These are phyloP conservation scores for Cercospora zeae-maydis DNA, from an alignment of 2,329 filamentous ascomycete genomes.

Conservation along the genomic window DNA sequence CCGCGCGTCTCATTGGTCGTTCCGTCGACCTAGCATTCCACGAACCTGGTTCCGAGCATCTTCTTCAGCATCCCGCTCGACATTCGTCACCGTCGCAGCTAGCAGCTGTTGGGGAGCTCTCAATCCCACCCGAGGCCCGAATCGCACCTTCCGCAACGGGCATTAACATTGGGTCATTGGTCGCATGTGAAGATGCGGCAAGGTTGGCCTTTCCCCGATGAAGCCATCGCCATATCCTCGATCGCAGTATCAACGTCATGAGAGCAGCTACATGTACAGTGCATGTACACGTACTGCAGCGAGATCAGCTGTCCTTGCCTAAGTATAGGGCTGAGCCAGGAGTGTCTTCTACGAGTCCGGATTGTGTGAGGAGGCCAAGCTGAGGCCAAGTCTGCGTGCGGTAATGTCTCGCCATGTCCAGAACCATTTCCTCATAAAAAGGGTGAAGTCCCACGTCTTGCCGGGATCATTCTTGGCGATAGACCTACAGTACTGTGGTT, in stretches of 20 bases:
- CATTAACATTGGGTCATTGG: neutral
- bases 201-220: neutral
- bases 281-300: too few relatives aligned
- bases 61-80: neutral
- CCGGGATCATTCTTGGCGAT: slow-evolving; percentile 2
- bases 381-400: neutral
- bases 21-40: neutral
- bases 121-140: neutral
- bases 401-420: neutral
- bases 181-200: neutral
- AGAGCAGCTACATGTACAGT: neutral
- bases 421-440: neutral
- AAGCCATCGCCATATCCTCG: neutral
- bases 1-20: neutral
- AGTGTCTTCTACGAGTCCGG: neutral
- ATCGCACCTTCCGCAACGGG: neutral
- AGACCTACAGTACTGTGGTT: too few relatives aligned
- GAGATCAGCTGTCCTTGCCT: too few relatives aligned
- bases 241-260: neutral
- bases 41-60: neutral
- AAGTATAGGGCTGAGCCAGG: neutral
- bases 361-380: too few relatives aligned
- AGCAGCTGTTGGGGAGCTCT: neutral
- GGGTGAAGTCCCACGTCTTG: neutral
- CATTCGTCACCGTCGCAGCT: slow-evolving; percentile 1